phyloP scores from a whole-genome alignment of 345 rosid genomes.

The Gossypium stocksii region DNA sequence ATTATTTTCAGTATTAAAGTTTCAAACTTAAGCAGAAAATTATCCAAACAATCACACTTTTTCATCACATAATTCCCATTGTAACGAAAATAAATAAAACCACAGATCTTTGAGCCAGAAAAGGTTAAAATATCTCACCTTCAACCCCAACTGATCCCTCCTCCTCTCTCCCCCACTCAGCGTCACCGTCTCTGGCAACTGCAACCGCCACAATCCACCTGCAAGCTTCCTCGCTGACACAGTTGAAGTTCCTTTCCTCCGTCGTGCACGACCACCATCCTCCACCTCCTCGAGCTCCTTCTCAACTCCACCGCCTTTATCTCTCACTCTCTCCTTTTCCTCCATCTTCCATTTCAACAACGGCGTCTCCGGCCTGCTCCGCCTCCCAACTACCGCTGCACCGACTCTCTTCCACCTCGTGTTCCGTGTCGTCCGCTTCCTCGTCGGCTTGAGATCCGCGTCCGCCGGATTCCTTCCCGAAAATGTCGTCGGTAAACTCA shows the following conservation, averaged over 20 bases:
- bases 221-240: conserved; percentile 89
- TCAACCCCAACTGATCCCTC: conserved; percentile 56
- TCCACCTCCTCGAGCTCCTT: conserved; percentile 35
- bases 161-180: conserved; percentile 24
- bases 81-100: neutral
- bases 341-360: conserved; percentile 69
- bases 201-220: conserved; percentile 85
- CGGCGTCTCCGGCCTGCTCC: conserved; percentile 83
- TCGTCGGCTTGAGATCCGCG: conserved; percentile 56
- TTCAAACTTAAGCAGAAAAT: conserved; percentile 23
- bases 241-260: conserved; percentile 21
- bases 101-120: conserved; percentile 5
- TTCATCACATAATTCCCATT: neutral
- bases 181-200: conserved; percentile 42
- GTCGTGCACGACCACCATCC: conserved; percentile 32
- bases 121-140: conserved; percentile 32
- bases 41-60: conserved; percentile 8
- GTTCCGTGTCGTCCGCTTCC: conserved; percentile 44
- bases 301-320: conserved; percentile 23
- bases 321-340: conserved; percentile 35
- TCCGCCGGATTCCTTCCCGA: conserved; percentile 23
- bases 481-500: conserved; percentile 43
- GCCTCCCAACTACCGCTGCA: conserved; percentile 35
- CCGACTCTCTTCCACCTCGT: conserved; percentile 45
- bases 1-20: neutral